Percentiles rank a stretch among this genome's conserved stretches.
Conservation (phyloP, 768 basidiomycete genomes). For the Kwoniella pini region DNA sequence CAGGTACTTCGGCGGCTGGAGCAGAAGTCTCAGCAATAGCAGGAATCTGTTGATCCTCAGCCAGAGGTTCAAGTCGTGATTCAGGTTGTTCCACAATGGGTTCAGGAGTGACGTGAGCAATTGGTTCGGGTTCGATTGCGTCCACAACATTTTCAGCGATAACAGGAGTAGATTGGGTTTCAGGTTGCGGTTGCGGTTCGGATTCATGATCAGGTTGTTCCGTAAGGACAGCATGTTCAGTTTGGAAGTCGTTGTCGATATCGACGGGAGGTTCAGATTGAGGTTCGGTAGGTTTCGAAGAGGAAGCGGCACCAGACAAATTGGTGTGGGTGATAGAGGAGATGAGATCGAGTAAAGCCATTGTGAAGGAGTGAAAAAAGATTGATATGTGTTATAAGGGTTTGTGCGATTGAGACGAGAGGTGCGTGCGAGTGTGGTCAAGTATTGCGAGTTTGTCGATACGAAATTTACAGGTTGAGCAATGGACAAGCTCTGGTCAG, state of each 20-base stretch:
- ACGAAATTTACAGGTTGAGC: neutral
- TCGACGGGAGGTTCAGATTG: neutral
- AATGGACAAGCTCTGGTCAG: neutral
- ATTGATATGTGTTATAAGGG: neutral
- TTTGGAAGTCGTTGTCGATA: neutral
- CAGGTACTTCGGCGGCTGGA: conserved; percentile 55
- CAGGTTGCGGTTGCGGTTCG: neutral
- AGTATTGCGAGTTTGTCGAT: neutral
- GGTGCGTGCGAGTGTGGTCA: conserved; percentile 12
- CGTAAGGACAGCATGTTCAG: neutral
- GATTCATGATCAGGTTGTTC: neutral
- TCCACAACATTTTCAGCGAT: neutral
- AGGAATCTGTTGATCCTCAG: conserved; percentile 15
- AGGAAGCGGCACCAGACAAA: conserved; percentile 3
- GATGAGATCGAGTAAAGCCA: conserved; percentile 21
- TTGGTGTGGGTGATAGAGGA: conserved; percentile 11
- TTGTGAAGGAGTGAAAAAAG: neutral
- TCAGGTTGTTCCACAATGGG: neutral
- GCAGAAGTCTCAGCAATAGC: conserved; percentile 55
- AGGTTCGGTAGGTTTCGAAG: neutral
- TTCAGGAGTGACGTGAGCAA: neutral
- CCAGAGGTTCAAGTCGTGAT: neutral
- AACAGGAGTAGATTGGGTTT: conserved; percentile 1
- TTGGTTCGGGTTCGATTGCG: conserved; percentile 1
- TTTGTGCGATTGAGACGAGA: neutral